These are phyloP conservation scores for Porphyrellus cyaneotinctus DNA, from an alignment of 768 basidiomycete genomes.

Conservation along the genomic window DNA sequence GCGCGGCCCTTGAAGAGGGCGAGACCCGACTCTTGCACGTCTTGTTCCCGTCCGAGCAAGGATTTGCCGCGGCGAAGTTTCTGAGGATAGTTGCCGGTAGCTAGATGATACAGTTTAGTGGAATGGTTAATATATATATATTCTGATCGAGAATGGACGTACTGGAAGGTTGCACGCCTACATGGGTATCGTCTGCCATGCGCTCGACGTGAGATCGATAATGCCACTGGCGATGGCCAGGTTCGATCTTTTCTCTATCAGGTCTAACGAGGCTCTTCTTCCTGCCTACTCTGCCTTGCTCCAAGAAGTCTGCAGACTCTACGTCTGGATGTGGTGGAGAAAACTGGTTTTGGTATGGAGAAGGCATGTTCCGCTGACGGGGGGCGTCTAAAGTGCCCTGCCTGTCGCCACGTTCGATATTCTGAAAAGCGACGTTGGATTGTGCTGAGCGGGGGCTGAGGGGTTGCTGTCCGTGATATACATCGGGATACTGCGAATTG, in stretches of 20 bases:
- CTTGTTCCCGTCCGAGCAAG: conserved; percentile 85
- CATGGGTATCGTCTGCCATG: conserved; percentile 63
- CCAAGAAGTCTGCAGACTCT: conserved; percentile 35
- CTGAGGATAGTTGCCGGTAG: conserved; percentile 75
- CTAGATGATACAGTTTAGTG: conserved; percentile 38
- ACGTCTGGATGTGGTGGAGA: conserved; percentile 36
- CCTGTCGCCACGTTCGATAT: conserved; percentile 66
- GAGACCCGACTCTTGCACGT: conserved; percentile 86
- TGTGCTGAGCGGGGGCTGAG: conserved; percentile 15
- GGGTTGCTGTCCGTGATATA: conserved; percentile 18
- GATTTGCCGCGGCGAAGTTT: conserved; percentile 81
- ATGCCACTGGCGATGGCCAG: conserved; percentile 90
- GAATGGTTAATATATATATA: conserved; percentile 4
- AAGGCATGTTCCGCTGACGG: conserved; percentile 44
- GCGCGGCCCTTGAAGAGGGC: conserved; percentile 86
- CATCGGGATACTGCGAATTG: conserved; percentile 11
- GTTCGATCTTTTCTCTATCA: conserved; percentile 95
- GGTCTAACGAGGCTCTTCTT: conserved; percentile 93
- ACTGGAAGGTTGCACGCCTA: conserved; percentile 83
- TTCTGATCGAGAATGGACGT: conserved; percentile 32
- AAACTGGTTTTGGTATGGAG: conserved; percentile 45
- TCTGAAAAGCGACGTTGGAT: conserved; percentile 66
- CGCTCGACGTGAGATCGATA: conserved; percentile 85
- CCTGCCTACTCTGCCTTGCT: conserved; percentile 55
- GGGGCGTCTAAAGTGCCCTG: conserved; percentile 52